These are phyloP conservation scores for Calonectria pseudoreteaudii DNA, from an alignment of 2,329 filamentous ascomycete species.

Conservation along the genomic window DNA sequence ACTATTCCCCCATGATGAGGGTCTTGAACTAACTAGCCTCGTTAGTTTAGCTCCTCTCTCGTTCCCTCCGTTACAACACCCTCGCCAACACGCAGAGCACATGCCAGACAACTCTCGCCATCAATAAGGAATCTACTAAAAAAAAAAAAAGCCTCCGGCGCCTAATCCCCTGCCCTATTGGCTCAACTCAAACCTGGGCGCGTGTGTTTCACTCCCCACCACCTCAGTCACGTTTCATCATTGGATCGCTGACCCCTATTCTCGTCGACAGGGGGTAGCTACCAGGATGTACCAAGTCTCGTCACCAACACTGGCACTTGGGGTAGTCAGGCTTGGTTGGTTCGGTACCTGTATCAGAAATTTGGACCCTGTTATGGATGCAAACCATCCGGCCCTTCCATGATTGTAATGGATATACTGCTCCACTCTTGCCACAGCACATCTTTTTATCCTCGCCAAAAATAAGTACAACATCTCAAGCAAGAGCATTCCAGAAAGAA, in stretches of 20 bases:
- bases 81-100: neutral
- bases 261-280: neutral
- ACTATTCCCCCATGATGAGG: neutral
- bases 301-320: neutral
- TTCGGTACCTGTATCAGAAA: conserved; percentile 42
- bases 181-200: conserved; percentile 33
- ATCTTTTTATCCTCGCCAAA: neutral
- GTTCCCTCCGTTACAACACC: neutral
- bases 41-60: neutral
- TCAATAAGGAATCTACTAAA: conserved; percentile 19
- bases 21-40: neutral
- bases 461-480: neutral
- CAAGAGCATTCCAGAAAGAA: neutral
- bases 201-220: conserved; percentile 45
- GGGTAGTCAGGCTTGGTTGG: conserved; percentile 13
- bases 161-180: conserved; percentile 46
- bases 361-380: neutral
- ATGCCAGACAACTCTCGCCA: neutral
- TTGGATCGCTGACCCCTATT: conserved; percentile 26
- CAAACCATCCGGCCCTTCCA: neutral
- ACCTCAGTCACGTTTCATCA: conserved; percentile 40
- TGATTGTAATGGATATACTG: neutral
- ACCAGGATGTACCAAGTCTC: conserved; percentile 1
- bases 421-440: neutral
- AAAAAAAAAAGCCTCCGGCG: conserved; percentile 38